Base-by-base conservation (phyloP, 2,329 filamentous ascomycete species). In the Botrytis fragariae region DNA sequence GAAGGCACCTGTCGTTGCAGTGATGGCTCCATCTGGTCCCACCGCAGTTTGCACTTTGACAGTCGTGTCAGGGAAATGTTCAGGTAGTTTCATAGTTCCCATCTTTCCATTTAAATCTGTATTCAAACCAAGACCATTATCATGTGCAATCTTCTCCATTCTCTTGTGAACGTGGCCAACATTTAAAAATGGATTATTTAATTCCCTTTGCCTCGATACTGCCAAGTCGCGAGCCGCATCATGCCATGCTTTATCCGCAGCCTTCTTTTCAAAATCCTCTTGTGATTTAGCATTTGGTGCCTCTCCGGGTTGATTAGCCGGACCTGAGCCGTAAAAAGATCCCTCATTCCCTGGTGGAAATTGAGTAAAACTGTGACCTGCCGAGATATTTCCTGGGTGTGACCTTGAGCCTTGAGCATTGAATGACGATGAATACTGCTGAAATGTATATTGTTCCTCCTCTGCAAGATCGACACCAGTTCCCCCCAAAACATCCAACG, bases 391-490 rank as follows among this genome's bases (percentile, higher is more conserved):
- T 44, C 83, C 83, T 10, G 82, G 78, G 29, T 83, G 82, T 18
- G 84, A 84, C 18, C 81, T 78, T 69, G 83, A 81, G 22, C 82
- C 80, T 71, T 83, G 84, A 35, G 83, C 79, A 72, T 85, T 84
- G 74, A 85, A 86, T 14, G 86, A 86, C 71, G 85, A 82, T 62
- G 88, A 87, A 79, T 90, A 91, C 73, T 90, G 85, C 74, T 89
- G 90, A 62, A 93, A 91, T 81, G 96, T 86, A 77, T 90, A 93
- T 78, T 94, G 93, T 79, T 97, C 93, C 82, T 97, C 95, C 76
- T 94, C 94, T 74, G 92, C 90, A 64, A 97, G 83, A 84, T 97
- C 93, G 76, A 98, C 94, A 68, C 94, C 94, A 25, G 94, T 95
- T 29, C 92, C 93, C 29, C 91, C 91, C 72, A 97, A 83, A 69